Evolutionary conservation across 495 filamentous ascomycete species (phyloP).

Genomic region (Rusavskia elegans): DNA sequence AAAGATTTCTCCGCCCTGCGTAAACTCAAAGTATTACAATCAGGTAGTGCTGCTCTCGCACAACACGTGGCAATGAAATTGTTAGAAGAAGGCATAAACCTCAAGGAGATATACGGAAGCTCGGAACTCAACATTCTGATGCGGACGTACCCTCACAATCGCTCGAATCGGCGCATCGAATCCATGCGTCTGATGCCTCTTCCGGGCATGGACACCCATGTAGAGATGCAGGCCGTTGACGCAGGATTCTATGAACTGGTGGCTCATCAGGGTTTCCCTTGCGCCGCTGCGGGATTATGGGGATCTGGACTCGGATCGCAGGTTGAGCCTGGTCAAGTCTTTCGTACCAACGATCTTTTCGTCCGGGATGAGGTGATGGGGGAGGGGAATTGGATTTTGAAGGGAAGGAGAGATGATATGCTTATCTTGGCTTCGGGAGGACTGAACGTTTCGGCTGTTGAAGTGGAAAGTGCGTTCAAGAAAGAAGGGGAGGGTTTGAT

Average conservation of each 20-base stretch:
- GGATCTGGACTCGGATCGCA: neutral
- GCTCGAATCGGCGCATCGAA: neutral
- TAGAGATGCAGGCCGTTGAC: neutral
- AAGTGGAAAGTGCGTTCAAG: neutral
- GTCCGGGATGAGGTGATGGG: neutral
- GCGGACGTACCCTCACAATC: neutral
- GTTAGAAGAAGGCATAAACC: neutral
- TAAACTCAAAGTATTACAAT: neutral
- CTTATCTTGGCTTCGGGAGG: neutral
- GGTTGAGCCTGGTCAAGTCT: neutral
- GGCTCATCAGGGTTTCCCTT: neutral
- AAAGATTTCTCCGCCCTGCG: neutral
- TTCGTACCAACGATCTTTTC: neutral
- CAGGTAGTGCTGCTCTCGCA: neutral
- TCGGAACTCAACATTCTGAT: neutral
- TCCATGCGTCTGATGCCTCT: neutral
- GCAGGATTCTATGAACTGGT: neutral
- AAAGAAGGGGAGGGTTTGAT: neutral
- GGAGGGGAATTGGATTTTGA: neutral
- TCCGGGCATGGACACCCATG: neutral
- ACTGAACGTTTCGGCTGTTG: neutral
- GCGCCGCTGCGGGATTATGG: slow-evolving; percentile 1
- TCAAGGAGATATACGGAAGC: neutral
- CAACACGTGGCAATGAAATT: neutral
- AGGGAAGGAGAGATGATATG: slow-evolving; percentile 1